Evolutionary conservation across 1,284 basidiomycete species (phyloP), one percentile per base, ranked within the genome.

Genomic region (Clitocybe nebularis): DNA sequence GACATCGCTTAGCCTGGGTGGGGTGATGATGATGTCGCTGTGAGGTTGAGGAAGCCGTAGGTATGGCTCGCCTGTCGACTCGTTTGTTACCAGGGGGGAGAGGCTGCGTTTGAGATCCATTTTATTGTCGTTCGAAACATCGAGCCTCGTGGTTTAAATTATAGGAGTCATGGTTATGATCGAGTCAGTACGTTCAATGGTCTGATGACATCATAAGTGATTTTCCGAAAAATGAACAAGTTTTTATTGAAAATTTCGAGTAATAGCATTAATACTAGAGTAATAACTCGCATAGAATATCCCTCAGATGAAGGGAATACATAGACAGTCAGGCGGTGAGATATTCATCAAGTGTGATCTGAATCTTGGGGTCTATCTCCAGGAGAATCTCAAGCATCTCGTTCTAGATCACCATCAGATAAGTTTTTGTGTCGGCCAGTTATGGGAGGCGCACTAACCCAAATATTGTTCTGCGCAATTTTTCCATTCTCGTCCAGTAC

Each of bases 401-500:
- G 4, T 23, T 17, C 51, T 53, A 37, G 8, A 23, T 11, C 6
- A 4, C 21, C 16, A 34, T 32, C 14, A 25, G 4, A 10, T 26
- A 23, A 19, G 24, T 29, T 20, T 25, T 4, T 24, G 1, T 32
- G 17, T 4, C n/a, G 22, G 11, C 16, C 5, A 3, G 10, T 9
- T 8, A 28, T 24, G 32, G 3, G n/a, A 14, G 17, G 16, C 16
- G 6, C 9, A 39, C 49, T 11, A 16, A 51, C 49, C 49, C 49
- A 51, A 21, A 48, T 13, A 10, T 25, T 39, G 11, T 71, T 62
- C 49, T 75, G 66, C 11, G 62, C 55, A 16, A 50, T 50, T 46
- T 54, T 52, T 0, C 75, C 77, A 16, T 69, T 60, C 8, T 66
- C 52, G 17, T 69, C 65, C 1, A 75, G 45, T 0, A 71, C 64